phyloP scores from a whole-genome alignment of 164 flowering plant genomes.

The Macadamia integrifolia region DNA sequence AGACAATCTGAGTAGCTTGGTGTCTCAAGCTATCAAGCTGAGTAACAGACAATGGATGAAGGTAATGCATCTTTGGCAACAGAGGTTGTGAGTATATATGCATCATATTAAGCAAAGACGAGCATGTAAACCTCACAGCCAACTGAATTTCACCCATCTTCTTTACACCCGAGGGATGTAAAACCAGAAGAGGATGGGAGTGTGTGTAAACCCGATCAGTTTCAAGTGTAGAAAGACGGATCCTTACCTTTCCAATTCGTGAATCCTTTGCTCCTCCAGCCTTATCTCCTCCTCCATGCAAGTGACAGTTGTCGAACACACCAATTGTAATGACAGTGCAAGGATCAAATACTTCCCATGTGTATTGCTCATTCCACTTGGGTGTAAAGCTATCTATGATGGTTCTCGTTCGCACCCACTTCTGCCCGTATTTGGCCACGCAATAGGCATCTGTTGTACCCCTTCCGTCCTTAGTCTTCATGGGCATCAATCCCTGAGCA shows the following conservation, averaged over 20 bases:
- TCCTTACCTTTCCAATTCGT: constrained; percentile 78
- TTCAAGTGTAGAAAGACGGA: constrained; percentile 68
- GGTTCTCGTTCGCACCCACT: constrained; percentile 80
- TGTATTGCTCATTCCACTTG: constrained; percentile 80
- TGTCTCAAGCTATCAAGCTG: constrained; percentile 79
- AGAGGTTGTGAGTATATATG: constrained; percentile 67
- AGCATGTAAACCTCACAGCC: constrained; percentile 78
- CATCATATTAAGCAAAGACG: constrained; percentile 68
- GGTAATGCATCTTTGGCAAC: constrained; percentile 76
- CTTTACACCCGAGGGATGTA: constrained; percentile 72
- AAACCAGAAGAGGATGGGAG: constrained; percentile 56
- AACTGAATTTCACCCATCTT: constrained; percentile 82
- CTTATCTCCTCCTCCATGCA: constrained; percentile 45
- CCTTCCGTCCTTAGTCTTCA: constrained; percentile 64
- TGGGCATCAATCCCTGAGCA: constrained; percentile 63
- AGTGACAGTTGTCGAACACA: constrained; percentile 67
- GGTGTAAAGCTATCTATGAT: constrained; percentile 56
- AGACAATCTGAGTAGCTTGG: constrained; percentile 76
- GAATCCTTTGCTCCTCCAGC: constrained; percentile 50
- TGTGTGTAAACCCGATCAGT: constrained; percentile 69
- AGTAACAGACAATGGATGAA: constrained; percentile 59
- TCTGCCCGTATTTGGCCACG: constrained; percentile 81
- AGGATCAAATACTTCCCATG: constrained; percentile 79
- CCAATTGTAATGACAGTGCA: constrained; percentile 76
- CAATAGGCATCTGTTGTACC: constrained; percentile 78